Percentiles rank a stretch among this genome's conserved stretches.
Conservation (phyloP, 441 rosid species). For the Euphorbia schlechtendalii region DNA sequence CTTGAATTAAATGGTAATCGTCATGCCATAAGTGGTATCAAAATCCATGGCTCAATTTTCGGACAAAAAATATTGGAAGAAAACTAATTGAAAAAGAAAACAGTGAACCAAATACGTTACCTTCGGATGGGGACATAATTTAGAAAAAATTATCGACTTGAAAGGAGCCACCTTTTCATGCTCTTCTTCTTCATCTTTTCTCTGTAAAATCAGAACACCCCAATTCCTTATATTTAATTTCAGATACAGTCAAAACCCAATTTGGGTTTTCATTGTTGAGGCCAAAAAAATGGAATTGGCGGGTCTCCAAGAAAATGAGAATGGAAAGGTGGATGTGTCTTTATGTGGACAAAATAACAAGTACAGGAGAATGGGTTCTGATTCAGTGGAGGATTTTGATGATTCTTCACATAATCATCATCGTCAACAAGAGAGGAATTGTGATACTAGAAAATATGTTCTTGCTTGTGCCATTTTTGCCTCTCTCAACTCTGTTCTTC, state of each 20-base stretch:
- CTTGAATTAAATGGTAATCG: neutral
- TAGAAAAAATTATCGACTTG: neutral
- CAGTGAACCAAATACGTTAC: neutral
- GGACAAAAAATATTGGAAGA: neutral
- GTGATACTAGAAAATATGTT: constrained; percentile 53
- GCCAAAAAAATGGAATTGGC: constrained; percentile 37
- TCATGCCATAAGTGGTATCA: neutral
- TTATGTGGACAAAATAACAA: constrained; percentile 48
- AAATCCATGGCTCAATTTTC: neutral
- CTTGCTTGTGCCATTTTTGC: constrained; percentile 75
- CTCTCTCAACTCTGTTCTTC: constrained; percentile 82
- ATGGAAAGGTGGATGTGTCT: constrained; percentile 31
- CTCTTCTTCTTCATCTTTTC: neutral
- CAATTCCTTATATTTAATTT: neutral
- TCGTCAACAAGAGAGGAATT: constrained; percentile 26
- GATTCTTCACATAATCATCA: constrained; percentile 25
- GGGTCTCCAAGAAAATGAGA: constrained; percentile 51
- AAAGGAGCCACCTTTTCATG: neutral
- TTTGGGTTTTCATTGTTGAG: neutral
- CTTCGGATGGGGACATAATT: neutral
- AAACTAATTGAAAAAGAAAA: too few relatives aligned
- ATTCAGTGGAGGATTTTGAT: constrained; percentile 32
- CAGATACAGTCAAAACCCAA: neutral
- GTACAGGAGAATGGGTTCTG: constrained; percentile 70
- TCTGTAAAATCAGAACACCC: neutral